Evolutionary conservation across 1,284 basidiomycete genomes (phyloP).

Genomic region (Rhizopogon parksii): DNA sequence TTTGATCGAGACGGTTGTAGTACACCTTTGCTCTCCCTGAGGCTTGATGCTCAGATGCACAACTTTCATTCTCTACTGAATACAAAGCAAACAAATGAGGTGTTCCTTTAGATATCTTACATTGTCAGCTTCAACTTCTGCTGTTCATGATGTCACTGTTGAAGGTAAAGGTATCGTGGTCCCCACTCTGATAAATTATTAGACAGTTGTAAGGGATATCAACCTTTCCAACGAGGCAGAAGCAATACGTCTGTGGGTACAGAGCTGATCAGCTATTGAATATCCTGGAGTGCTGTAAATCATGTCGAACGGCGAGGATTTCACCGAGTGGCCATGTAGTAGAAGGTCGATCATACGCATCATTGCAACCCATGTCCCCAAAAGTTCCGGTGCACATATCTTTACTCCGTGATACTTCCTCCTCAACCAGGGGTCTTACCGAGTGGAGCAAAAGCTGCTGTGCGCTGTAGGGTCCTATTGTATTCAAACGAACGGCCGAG

Average conservation of each 20-base stretch:
- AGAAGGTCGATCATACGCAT: slow-evolving; percentile 50
- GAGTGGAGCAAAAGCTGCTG: slow-evolving; percentile 82
- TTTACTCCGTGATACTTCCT: slow-evolving; percentile 40
- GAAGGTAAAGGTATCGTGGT: too few species aligned
- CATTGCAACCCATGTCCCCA: slow-evolving; percentile 18
- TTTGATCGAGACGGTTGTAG: too few species aligned
- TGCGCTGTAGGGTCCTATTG: slow-evolving; percentile 87
- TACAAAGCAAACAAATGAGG: neutral
- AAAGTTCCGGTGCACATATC: slow-evolving; percentile 39
- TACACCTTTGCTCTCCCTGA: neutral
- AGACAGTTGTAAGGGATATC: too few species aligned
- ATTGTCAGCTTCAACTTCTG: too few species aligned
- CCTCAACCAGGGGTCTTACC: slow-evolving; percentile 58
- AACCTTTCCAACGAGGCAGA: neutral
- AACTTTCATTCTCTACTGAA: neutral
- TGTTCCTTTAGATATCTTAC: too few species aligned
- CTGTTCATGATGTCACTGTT: too few species aligned
- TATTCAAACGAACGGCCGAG: slow-evolving; percentile 86
- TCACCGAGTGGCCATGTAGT: slow-evolving; percentile 98
- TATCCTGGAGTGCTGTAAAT: slow-evolving; percentile 90
- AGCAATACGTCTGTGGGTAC: neutral
- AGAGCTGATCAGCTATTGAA: slow-evolving; percentile 73
- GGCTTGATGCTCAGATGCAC: neutral
- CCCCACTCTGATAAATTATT: too few species aligned
- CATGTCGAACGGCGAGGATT: slow-evolving; percentile 84